phyloP scores from a whole-genome alignment of 140 eudicot genomes.

The Flaveria floridana region DNA sequence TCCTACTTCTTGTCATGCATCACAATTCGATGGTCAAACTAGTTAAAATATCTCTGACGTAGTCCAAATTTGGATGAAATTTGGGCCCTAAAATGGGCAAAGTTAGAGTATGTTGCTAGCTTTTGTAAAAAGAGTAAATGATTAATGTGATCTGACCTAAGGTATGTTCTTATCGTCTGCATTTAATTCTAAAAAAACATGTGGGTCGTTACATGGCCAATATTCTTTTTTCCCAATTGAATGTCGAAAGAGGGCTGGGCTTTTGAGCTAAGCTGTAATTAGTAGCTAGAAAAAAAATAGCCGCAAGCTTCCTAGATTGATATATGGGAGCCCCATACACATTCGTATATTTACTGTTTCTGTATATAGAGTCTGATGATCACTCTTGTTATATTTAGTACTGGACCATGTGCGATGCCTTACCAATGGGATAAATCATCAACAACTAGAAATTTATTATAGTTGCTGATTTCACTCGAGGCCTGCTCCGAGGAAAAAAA shows the following conservation, averaged over 20 bases:
- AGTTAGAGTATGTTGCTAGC: slow-evolving; percentile 1
- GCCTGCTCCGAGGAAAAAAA: neutral
- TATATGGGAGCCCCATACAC: slow-evolving; percentile 5
- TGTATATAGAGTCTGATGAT: slow-evolving; percentile 17
- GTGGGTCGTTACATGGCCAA: neutral
- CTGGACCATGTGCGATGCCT: slow-evolving; percentile 11
- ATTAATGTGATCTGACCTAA: neutral
- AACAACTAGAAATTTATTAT: slow-evolving; percentile 1
- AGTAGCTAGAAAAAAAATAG: slow-evolving; percentile 8
- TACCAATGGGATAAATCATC: slow-evolving; percentile 6
- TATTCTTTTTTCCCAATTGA: neutral
- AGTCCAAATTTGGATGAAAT: neutral
- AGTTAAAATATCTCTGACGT: neutral
- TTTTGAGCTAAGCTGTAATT: slow-evolving; percentile 3
- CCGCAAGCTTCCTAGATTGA: neutral
- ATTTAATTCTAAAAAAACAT: neutral
- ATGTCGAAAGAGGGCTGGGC: neutral
- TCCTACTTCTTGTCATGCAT: neutral
- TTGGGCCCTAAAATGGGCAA: neutral
- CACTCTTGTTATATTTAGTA: neutral
- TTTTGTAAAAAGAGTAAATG: neutral
- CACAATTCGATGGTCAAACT: slow-evolving; percentile 1
- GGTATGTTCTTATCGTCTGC: neutral
- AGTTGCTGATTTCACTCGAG: neutral
- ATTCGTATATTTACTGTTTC: neutral